Base-by-base conservation (phyloP, 257 asterid species). In the Primulina eburnea region DNA sequence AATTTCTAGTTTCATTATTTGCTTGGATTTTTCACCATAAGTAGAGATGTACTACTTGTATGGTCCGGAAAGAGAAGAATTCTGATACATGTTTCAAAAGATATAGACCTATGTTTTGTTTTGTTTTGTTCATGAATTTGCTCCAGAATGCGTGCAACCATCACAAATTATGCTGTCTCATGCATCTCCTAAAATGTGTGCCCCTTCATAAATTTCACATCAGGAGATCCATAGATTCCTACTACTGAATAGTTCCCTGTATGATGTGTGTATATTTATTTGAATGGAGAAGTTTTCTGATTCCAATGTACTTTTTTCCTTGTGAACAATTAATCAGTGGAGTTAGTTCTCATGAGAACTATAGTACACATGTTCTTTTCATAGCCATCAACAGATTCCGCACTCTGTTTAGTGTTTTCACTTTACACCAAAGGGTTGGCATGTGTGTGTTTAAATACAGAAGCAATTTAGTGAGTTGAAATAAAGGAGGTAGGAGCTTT, bases 401-500 rank as follows among this genome's bases (percentile, higher is more conserved):
- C 16, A 2, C 66, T 34, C 50, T 52, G 30, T 61, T 30, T 28
- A 28, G 2, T 28, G 30, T 28, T 28, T 21, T 60, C 9, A 38
- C 56, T 69, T 14, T 73, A 66, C 73, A 72, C 60, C 43, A 37
- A 52, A 72, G 34, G 43, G 57, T 35, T 65, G 14, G 14, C 38
- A 26, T 56, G 1, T 57, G 63, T 70, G 60, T 29, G 20, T 5
- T 55, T 65, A 72, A 74, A 70, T 67, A 61, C 47, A 60, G 29
- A 63, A 28, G 43, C 37, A 73, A 67, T 71, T 82, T 77, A 77
- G 70, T 78, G 75, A 76, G 71, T 71, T 30, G 93, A 86, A 79
- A 89, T 83, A 79, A 89, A 71, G 57, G 79, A 81, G 66, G 87
- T 70, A 18, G 88, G 91, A 70, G 85, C 52, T 78, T 79, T 83